Base-by-base conservation (phyloP, 805 yeast genomes). In the Henningerozyma blattae region DNA sequence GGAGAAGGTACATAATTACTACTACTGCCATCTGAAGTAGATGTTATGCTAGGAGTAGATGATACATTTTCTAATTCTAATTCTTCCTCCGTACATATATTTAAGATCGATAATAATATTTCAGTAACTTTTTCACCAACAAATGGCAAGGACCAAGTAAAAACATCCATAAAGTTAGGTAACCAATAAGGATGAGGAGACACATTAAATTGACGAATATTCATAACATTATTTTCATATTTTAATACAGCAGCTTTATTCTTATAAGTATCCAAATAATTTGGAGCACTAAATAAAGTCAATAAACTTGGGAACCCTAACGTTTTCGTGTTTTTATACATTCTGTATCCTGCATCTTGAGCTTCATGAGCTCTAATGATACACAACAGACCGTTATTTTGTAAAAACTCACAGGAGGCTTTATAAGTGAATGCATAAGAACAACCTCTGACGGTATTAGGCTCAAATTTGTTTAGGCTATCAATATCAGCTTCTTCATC, bases 111-210 rank as follows among this genome's bases (percentile, higher is more conserved):
- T 16, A 85, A 81, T 51, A 89, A 67, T 80, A 89, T 87, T 54
- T 91, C 97, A 12, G 94, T 83, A 35, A 87, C 82, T 52, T 91
- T 84, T 55, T 89, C 95, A 15, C 96, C 97, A 17, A 91, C 96
- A 63, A 91, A 89, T 6, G 97, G 98, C 37, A 89, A 64, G 2
- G 95, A 83, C 97, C 97, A 91, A 9, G 94, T 80, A 58, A 89
- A 89, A 5, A 89, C 95, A 56, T 91, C 96, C 94, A 87, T 85
- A 48, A 87, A 84, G 56, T 86, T 86, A 6, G 97, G 97, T 45
- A 91, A 66, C 85, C 94, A 86, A 60, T 91, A 89, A 1, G 98
- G 98, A 59, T 89, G 97, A 4, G 95, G 94, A 19, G 86, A 76
- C 48, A 78, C 62, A 58, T 87, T 86, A 65, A 91, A 89, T 59